Evolutionary conservation across 352 stramenopile species (phyloP).

Genomic region (Labyrinthula sp.): DNA sequence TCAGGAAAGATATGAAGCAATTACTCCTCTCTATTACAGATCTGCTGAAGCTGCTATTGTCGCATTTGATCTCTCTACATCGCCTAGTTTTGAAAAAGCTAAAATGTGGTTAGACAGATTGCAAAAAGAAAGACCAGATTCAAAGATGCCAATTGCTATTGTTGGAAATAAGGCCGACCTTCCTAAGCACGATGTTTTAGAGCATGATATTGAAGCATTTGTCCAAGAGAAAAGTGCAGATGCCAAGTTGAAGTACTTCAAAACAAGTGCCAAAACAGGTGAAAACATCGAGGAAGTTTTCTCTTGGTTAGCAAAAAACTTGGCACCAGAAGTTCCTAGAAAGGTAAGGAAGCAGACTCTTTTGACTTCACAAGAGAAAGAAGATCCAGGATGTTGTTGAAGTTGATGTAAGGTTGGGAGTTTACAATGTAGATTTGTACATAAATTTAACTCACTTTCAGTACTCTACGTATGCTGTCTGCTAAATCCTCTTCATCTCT

Average conservation of each 20-base stretch:
- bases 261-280: conserved; percentile 65
- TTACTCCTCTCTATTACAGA: conserved; percentile 95
- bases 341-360: too few species aligned
- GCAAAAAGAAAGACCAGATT: conserved; percentile 59
- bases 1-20: conserved; percentile 73
- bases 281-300: conserved; percentile 69
- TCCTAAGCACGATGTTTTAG: conserved; percentile 60
- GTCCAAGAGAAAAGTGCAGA: conserved; percentile 69
- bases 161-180: conserved; percentile 76
- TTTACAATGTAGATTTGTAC: too few species aligned
- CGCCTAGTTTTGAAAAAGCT: conserved; percentile 69
- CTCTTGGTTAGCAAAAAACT: conserved; percentile 42
- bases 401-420: too few species aligned
- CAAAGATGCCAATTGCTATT: conserved; percentile 70
- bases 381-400: too few species aligned
- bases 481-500: too few species aligned
- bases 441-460: too few species aligned
- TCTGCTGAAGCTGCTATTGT: conserved; percentile 83
- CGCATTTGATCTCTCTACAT: conserved; percentile 89
- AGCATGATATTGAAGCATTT: conserved; percentile 46
- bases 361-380: too few species aligned
- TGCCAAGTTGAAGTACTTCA: conserved; percentile 50
- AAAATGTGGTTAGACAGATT: conserved; percentile 82
- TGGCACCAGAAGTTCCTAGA: too few species aligned
- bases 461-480: too few species aligned